Percentiles rank a stretch among this genome's conserved stretches.
Conservation (phyloP, 257 asterid genomes). For the Linaria vulgaris region DNA sequence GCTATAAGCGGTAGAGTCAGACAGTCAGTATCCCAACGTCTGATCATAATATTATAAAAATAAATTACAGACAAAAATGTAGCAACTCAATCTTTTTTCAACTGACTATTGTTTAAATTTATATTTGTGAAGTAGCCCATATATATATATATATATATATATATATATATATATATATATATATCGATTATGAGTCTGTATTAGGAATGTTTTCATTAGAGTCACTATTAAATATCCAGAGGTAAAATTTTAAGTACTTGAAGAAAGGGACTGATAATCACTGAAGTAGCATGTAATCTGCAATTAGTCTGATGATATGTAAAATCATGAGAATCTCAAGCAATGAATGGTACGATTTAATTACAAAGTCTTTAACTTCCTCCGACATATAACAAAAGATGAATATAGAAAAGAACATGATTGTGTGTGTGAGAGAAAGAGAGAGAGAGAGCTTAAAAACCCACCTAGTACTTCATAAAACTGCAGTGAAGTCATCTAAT, state of each 20-base stretch:
- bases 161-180: too few species aligned
- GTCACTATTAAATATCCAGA: too few species aligned
- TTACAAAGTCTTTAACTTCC: conserved; percentile 26
- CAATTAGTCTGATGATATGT: conserved; percentile 38
- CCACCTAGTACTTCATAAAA: not conserved
- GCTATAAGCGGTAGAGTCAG: not conserved
- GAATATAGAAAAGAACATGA: conserved; percentile 24
- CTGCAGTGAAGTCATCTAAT: conserved; percentile 17
- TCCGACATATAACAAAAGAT: conserved; percentile 42
- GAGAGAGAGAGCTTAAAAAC: conserved; percentile 6
- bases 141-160: too few species aligned
- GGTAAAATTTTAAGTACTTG: too few species aligned
- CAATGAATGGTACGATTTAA: conserved; percentile 31
- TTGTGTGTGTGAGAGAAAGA: conserved; percentile 1
- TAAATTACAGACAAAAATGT: too few species aligned
- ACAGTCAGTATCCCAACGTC: too few species aligned
- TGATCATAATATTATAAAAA: too few species aligned
- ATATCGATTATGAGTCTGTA: too few species aligned
- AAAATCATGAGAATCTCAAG: conserved; percentile 67
- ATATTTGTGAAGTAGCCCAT: too few species aligned
- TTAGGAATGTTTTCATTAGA: too few species aligned
- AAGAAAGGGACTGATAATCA: not conserved
- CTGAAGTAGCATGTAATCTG: conserved; percentile 31
- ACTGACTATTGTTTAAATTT: too few species aligned
- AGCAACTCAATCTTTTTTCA: too few species aligned